Evolutionary conservation across 352 stramenopile species (phyloP), one percentile per base, ranked within the genome.

Genomic region (Pythium periplocum): DNA sequence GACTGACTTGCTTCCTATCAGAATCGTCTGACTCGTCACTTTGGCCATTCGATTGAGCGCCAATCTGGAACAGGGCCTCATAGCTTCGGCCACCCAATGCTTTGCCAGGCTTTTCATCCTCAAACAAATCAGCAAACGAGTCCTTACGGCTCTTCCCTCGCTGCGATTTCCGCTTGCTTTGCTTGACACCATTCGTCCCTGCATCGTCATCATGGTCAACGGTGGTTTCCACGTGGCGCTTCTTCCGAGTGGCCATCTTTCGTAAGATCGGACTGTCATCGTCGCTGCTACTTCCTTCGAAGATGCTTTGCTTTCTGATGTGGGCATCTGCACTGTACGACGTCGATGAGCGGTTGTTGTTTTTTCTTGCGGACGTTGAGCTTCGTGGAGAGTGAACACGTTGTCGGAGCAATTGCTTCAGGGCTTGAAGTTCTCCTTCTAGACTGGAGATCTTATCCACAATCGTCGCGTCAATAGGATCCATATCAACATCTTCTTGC

Each of bases 361-460:
- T 26, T 26, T 26, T 26, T 26, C 48, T 51, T 49, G 41, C 32
- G 41, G 47, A 11, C 43, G 52, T 26, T 43, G 56, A 17, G 26
- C 55, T 80, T 82, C 48, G 31, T 41, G 32, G 26, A 9, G 48
- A 33, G 33, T 53, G 6, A 30, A 45, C 32, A 12, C 77, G 66
- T 61, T 68, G 75, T 38, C 72, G 64, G 55, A 92, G 81, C 4
- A 92, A 55, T 39, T 82, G 67, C 49, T 92, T 92, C 4, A 92
- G 48, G 4, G 73, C 71, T 41, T 75, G 73, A 12, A 92, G 36
- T 40, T 92, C 81, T 6, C 65, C 69, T 55, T 86, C 81, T 1
- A 92, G 54, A 34, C 72, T 81, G 5, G 77, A 89, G 7, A 92
- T 92, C 53, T 90, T 92, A 62, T 89, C 70, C 34, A 86, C 81